phyloP scores from a whole-genome alignment of 2,329 filamentous ascomycete genomes.

The Claviceps quebecensis region DNA sequence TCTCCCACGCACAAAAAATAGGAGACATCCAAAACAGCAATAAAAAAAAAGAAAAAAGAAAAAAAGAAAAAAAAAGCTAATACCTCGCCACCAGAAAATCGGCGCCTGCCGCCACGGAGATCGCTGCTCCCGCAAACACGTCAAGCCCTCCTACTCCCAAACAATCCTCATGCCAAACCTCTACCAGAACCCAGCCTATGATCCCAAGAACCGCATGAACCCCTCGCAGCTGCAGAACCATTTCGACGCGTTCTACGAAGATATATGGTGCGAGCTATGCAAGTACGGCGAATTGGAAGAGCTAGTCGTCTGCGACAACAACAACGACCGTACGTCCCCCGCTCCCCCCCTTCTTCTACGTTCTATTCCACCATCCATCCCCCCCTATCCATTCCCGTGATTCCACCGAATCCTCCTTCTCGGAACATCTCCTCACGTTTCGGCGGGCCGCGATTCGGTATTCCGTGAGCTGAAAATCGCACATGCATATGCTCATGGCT shows the following conservation, averaged over 20 bases:
- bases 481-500: too few species aligned
- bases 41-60: background rate
- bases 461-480: too few species aligned
- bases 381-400: too few species aligned
- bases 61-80: background rate
- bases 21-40: background rate
- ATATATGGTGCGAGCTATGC: constrained; percentile 99
- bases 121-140: constrained; percentile 94
- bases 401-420: too few species aligned
- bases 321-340: constrained; percentile 70
- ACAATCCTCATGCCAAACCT: constrained; percentile 97
- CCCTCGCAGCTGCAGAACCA: constrained; percentile 92
- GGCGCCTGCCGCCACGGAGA: constrained; percentile 97
- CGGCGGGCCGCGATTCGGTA: too few species aligned
- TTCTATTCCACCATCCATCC: too few species aligned
- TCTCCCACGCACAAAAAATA: background rate
- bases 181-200: constrained; percentile 97
- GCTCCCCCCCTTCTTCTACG: too few species aligned
- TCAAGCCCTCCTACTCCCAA: constrained; percentile 96
- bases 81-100: constrained; percentile 51
- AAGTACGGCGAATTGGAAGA: constrained; percentile 97
- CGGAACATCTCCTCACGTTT: too few species aligned
- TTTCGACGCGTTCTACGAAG: constrained; percentile 99
- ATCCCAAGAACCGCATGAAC: constrained; percentile 95
- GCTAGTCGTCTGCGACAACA: constrained; percentile 97